Base-by-base conservation (phyloP, 192 early-diverging fungal genomes). In the Jimgerdemannia lactiflua region DNA sequence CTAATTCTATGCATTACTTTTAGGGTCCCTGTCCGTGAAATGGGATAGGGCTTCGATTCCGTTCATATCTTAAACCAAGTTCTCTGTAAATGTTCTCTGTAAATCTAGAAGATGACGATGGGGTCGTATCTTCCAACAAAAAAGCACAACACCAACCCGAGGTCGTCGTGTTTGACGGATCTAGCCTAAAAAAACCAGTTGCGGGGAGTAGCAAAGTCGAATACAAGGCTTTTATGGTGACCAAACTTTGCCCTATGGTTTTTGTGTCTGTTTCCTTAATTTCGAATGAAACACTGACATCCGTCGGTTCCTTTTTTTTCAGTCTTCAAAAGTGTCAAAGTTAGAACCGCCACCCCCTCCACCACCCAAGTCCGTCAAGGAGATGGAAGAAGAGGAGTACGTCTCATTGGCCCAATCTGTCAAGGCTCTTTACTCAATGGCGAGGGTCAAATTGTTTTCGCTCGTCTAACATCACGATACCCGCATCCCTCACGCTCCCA, bases 171-270 rank as follows among this genome's bases (percentile, higher is more conserved):
- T 85, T 85, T 70, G 76, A 78, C 67, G 74, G 63, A 7, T 67
- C 67, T 14, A 20, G 18, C 1, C 63, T 80, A 66, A 7, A 18
- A 41, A 76, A 73, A n/a, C 70, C 71, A 10, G 69, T 64, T n/a
- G 67, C 75, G 17, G 43, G 39, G 6, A 49, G 65, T 0, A 79
- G 67, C 63, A 78, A 79, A 42, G 65, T 64, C 20, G 81, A 77
- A 11, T 83, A 82, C 64, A 85, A 80, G 54, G 74, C 78, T 43
- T 85, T 85, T 39, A 77, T 85, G 81, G 83, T 82, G 73, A 65
- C 41, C 39, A 59, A 59, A 59, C 49, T 6, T 14, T 10, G 8
- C 14, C 49, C 14, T 59, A 59, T 59, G 0, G 49, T 59, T 59
- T 54, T 59, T 59, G 49, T 59, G 0, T 59, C 14, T 59, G 49